Conservation (phyloP, 2,329 filamentous ascomycete genomes). For the Chaetoscypha palmicola region DNA sequence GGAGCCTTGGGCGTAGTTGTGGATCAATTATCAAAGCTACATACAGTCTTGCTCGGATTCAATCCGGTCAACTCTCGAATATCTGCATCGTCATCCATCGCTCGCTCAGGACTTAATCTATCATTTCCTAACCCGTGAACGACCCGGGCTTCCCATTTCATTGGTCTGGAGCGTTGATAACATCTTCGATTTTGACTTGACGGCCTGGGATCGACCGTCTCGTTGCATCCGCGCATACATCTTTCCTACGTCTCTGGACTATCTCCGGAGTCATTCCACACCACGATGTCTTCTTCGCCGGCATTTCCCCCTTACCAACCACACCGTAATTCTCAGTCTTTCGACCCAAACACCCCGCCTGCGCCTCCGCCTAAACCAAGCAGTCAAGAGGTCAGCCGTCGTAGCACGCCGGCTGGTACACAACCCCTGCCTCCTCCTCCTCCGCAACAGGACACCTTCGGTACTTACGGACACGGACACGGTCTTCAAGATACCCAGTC, state of each 20-base stretch:
- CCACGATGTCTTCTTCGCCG: slow-evolving; percentile 23
- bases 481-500: slow-evolving; percentile 16
- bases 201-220: neutral
- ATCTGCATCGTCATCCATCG: too few relatives aligned
- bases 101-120: too few relatives aligned
- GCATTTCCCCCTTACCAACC: slow-evolving; percentile 24
- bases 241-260: neutral
- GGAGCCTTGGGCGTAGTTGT: too few relatives aligned
- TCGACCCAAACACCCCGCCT: slow-evolving; percentile 52
- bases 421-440: slow-evolving; percentile 28
- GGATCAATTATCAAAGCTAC: too few relatives aligned
- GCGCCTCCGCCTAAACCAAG: slow-evolving; percentile 65
- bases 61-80: too few relatives aligned
- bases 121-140: too few relatives aligned
- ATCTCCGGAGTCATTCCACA: too few relatives aligned
- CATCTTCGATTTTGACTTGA: too few relatives aligned
- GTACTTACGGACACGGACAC: slow-evolving; percentile 15
- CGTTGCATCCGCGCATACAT: neutral
- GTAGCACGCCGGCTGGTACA: slow-evolving; percentile 52
- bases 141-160: too few relatives aligned
- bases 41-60: too few relatives aligned
- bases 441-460: slow-evolving; percentile 15
- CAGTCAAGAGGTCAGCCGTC: slow-evolving; percentile 61
- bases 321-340: slow-evolving; percentile 27
- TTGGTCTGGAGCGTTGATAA: too few relatives aligned